Conservation (phyloP, 768 basidiomycete species). For the Suillus variegatus region DNA sequence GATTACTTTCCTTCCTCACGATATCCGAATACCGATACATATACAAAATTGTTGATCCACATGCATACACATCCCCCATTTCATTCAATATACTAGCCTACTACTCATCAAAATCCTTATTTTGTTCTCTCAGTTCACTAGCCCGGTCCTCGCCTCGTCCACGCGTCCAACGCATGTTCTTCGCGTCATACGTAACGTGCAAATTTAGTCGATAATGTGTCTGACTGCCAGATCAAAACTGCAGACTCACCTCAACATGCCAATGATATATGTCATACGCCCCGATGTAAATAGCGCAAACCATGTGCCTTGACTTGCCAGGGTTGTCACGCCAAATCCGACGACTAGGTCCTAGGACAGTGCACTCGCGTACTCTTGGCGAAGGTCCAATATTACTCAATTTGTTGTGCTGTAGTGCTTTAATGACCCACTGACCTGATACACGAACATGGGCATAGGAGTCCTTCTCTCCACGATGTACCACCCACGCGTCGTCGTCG, state of each 20-base stretch:
- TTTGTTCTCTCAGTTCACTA: background rate
- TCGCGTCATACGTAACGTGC: slow-evolving; percentile 83
- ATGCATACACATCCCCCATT: background rate
- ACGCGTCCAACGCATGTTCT: slow-evolving; percentile 1
- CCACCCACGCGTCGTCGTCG: slow-evolving; percentile 87
- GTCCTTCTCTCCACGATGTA: slow-evolving; percentile 75
- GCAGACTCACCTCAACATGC: background rate
- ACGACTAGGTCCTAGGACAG: slow-evolving; percentile 29
- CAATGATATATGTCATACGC: slow-evolving; percentile 1
- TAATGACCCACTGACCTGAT: slow-evolving; percentile 63
- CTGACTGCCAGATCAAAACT: slow-evolving; percentile 53
- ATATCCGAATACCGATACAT: slow-evolving; percentile 2
- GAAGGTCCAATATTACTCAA: slow-evolving; percentile 60
- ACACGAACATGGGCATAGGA: slow-evolving; percentile 74
- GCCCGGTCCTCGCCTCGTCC: background rate
- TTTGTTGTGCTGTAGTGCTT: background rate
- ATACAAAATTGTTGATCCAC: background rate
- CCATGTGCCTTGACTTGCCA: background rate
- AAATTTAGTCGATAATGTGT: slow-evolving; percentile 94
- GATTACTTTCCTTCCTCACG: slow-evolving; percentile 15
- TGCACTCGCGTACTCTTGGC: slow-evolving; percentile 89
- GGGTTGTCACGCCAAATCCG: background rate
- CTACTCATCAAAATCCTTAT: no score
- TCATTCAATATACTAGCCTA: background rate
- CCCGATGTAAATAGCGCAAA: background rate